Evolutionary conservation across 345 rosid genomes (phyloP).

Genomic region (Brassica cretica): DNA sequence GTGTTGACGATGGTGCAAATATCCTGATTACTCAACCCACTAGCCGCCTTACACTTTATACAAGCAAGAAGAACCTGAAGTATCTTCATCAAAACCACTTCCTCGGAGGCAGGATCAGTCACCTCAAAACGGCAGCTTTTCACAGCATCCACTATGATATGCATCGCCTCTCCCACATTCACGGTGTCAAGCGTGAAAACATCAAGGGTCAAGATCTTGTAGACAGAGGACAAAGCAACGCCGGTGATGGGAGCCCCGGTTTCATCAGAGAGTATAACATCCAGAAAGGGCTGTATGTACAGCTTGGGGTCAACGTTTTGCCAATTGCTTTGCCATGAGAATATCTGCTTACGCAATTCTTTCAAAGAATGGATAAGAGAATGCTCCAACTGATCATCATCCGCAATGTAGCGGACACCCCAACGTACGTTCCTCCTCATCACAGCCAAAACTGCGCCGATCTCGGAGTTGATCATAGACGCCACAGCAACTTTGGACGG

Average conservation of each 20-base stretch:
- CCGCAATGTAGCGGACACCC: slow-evolving; percentile 58
- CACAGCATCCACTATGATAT: slow-evolving; percentile 66
- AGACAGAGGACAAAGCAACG: slow-evolving; percentile 75
- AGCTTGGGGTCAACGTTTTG: slow-evolving; percentile 50
- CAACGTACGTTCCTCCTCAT: slow-evolving; percentile 80
- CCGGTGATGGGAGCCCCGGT: slow-evolving; percentile 83
- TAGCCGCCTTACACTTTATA: slow-evolving; percentile 70
- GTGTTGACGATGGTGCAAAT: slow-evolving; percentile 68
- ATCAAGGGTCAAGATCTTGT: slow-evolving; percentile 69
- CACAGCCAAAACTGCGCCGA: slow-evolving; percentile 76
- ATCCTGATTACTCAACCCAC: slow-evolving; percentile 62
- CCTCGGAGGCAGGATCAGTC: slow-evolving; percentile 75
- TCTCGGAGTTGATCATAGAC: slow-evolving; percentile 67
- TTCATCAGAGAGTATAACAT: slow-evolving; percentile 71
- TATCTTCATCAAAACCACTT: slow-evolving; percentile 76
- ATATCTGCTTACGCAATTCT: slow-evolving; percentile 62
- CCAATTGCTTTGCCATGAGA: slow-evolving; percentile 62
- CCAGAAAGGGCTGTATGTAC: slow-evolving; percentile 71
- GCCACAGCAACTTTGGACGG: slow-evolving; percentile 54
- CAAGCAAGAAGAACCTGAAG: slow-evolving; percentile 85
- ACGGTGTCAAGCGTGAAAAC: slow-evolving; percentile 54
- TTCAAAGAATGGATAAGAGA: slow-evolving; percentile 69
- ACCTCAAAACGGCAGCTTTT: slow-evolving; percentile 75
- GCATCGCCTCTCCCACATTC: slow-evolving; percentile 65
- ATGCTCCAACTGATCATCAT: slow-evolving; percentile 74